Evolutionary conservation across 2,329 filamentous ascomycete genomes (phyloP).

Genomic region (Sporothrix pallida): DNA sequence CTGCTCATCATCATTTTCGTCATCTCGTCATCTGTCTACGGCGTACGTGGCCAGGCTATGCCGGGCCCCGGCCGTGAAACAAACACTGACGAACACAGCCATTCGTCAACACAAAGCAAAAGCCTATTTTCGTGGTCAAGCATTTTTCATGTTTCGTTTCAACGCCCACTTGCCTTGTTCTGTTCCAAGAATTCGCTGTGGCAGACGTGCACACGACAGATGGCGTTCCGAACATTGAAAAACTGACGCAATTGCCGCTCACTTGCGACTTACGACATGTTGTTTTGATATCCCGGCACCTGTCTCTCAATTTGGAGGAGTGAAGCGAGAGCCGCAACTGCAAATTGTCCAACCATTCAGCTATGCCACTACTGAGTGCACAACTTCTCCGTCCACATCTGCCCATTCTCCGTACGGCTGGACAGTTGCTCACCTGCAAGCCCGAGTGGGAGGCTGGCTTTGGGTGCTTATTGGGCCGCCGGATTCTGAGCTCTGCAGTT

Average conservation of each 20-base stretch:
- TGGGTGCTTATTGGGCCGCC: constrained; percentile 22
- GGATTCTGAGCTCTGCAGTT: constrained; percentile 17
- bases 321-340: neutral
- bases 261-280: neutral
- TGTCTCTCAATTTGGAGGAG: neutral
- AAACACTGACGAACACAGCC: neutral
- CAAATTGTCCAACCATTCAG: no score
- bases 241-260: neutral
- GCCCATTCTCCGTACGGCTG: constrained; percentile 7
- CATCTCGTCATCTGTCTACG: neutral
- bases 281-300: neutral
- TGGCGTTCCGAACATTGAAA: neutral
- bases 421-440: constrained; percentile 1
- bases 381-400: neutral
- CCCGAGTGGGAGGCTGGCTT: constrained; percentile 10
- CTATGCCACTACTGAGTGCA: neutral
- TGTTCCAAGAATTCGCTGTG: neutral
- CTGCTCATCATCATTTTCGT: neutral
- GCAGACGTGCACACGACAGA: constrained; percentile 10
- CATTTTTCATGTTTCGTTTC: neutral
- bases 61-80: neutral
- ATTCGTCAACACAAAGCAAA: neutral
- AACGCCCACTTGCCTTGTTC: neutral
- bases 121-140: neutral
- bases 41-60: neutral